A percentile compares a stretch with the other conserved stretches of the same genome.
phyloP scores from a whole-genome alignment of 2,329 filamentous ascomycete genomes.

The Leptoxyphium fumago region DNA sequence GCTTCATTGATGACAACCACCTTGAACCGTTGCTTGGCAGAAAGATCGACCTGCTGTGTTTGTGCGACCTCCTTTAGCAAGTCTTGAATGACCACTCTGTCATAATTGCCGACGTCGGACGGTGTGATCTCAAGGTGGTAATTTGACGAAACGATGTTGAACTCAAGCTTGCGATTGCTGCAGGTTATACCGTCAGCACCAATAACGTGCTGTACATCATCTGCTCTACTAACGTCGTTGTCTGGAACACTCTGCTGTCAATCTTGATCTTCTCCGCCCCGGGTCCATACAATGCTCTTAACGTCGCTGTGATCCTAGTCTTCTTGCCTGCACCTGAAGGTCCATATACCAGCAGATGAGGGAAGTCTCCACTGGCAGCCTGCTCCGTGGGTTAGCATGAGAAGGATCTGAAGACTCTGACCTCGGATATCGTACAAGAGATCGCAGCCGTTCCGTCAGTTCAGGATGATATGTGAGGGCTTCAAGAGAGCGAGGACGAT shows the following conservation, averaged over 20 bases:
- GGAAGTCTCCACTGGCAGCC: slow-evolving; percentile 96
- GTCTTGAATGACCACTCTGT: slow-evolving; percentile 90
- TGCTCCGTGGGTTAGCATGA: slow-evolving; percentile 23
- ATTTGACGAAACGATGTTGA: slow-evolving; percentile 93
- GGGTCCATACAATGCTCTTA: slow-evolving; percentile 88
- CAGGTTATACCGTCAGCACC: neutral
- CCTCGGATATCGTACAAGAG: slow-evolving; percentile 61
- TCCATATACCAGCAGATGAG: slow-evolving; percentile 91
- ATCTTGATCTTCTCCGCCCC: slow-evolving; percentile 99
- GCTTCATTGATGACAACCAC: slow-evolving; percentile 99
- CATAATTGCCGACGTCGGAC: slow-evolving; percentile 90
- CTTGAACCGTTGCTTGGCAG: slow-evolving; percentile 86
- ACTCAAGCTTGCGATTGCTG: slow-evolving; percentile 93
- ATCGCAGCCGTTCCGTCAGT: slow-evolving; percentile 71
- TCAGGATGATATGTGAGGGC: slow-evolving; percentile 75
- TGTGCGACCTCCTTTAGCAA: slow-evolving; percentile 95
- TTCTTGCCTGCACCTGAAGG: slow-evolving; percentile 96
- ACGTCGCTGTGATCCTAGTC: slow-evolving; percentile 84
- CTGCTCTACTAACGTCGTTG: slow-evolving; percentile 32
- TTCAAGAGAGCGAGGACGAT: slow-evolving; percentile 59
- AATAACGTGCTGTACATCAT: neutral
- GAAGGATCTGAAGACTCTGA: neutral
- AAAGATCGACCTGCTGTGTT: slow-evolving; percentile 93
- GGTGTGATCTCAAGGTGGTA: slow-evolving; percentile 98
- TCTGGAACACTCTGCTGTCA: slow-evolving; percentile 92